Conservation (phyloP, 1,284 basidiomycete species). For the Hypsizygus ulmarius region DNA sequence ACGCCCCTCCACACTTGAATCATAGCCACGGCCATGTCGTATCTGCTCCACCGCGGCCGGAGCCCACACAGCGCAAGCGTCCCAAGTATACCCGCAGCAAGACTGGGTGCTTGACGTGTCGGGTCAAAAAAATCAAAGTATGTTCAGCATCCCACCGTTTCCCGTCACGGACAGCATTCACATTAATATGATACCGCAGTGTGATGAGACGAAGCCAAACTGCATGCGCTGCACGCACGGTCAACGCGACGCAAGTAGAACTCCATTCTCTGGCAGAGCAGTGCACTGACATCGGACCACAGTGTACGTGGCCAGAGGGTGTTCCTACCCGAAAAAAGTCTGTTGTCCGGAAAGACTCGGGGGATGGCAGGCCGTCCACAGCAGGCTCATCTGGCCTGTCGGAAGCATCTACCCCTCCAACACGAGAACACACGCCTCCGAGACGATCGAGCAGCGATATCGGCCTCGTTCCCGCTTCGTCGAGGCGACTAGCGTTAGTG, state of each 20-base stretch:
- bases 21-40: conserved; percentile 40
- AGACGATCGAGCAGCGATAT: conserved; percentile 49
- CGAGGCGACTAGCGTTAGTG: conserved; percentile 54
- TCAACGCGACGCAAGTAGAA: conserved; percentile 62
- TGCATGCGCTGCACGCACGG: conserved; percentile 79
- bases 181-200: conserved; percentile 46
- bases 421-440: conserved; percentile 59
- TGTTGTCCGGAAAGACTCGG: conserved; percentile 21
- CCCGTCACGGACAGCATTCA: conserved; percentile 7
- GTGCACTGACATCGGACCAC: conserved; percentile 18
- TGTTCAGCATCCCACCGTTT: conserved; percentile 20
- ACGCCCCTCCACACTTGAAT: conserved; percentile 38
- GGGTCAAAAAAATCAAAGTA: conserved; percentile 86
- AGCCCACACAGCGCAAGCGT: conserved; percentile 64
- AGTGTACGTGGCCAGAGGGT: conserved; percentile 84
- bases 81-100: conserved; percentile 86
- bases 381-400: conserved; percentile 35
- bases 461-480: conserved; percentile 46
- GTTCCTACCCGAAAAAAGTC: conserved; percentile 39
- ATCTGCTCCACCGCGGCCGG: conserved; percentile 45
- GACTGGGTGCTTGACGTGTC: conserved; percentile 80
- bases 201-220: conserved; percentile 77
- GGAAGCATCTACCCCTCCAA: conserved; percentile 50
- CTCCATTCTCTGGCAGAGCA: conserved; percentile 9
- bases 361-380: conserved; percentile 24